Evolutionary conservation across 2,329 filamentous ascomycete species (phyloP).

Genomic region (Dothideomycetes sp.): DNA sequence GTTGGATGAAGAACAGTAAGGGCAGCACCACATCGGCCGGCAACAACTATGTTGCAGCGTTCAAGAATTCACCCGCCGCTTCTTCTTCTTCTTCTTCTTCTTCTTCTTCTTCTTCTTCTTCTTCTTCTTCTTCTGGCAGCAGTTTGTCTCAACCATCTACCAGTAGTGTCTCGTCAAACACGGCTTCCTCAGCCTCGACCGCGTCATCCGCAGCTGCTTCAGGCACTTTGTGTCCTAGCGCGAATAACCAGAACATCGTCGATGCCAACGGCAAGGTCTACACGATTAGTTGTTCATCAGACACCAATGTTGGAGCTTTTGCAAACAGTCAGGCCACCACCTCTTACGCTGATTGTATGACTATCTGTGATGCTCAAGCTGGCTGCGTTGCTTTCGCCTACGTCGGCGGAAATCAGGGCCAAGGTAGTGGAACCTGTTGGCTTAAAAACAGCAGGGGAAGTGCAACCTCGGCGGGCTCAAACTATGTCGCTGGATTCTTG

Average conservation of each 20-base stretch:
- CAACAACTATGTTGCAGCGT: slow-evolving; percentile 13
- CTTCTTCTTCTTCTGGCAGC: background rate
- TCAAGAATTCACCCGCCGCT: slow-evolving; percentile 4
- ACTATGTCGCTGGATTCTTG: slow-evolving; percentile 12
- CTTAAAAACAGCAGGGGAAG: slow-evolving; percentile 14
- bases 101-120: background rate
- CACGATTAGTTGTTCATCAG: slow-evolving; percentile 14
- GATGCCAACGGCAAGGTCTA: background rate
- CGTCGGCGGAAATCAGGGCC: slow-evolving; percentile 13
- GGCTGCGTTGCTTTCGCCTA: slow-evolving; percentile 16
- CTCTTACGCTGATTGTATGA: slow-evolving; percentile 15
- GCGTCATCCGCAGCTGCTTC: background rate
- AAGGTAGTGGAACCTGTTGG: slow-evolving; percentile 12
- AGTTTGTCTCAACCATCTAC: slow-evolving; percentile 16
- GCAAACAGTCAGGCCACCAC: slow-evolving; percentile 9
- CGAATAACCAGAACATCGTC: background rate
- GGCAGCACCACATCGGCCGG: slow-evolving; percentile 9
- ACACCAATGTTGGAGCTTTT: slow-evolving; percentile 12
- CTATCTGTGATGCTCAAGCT: slow-evolving; percentile 11
- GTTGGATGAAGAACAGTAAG: slow-evolving; percentile 17
- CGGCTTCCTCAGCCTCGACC: too few relatives aligned
- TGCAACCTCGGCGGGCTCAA: slow-evolving; percentile 8
- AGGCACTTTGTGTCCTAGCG: background rate
- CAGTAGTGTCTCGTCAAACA: background rate
- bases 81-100: slow-evolving; percentile 1